Percentiles rank a stretch among this genome's conserved stretches.
These are phyloP conservation scores for Inga laurina DNA, from an alignment of 306 rosid species.

Conservation along the genomic window DNA sequence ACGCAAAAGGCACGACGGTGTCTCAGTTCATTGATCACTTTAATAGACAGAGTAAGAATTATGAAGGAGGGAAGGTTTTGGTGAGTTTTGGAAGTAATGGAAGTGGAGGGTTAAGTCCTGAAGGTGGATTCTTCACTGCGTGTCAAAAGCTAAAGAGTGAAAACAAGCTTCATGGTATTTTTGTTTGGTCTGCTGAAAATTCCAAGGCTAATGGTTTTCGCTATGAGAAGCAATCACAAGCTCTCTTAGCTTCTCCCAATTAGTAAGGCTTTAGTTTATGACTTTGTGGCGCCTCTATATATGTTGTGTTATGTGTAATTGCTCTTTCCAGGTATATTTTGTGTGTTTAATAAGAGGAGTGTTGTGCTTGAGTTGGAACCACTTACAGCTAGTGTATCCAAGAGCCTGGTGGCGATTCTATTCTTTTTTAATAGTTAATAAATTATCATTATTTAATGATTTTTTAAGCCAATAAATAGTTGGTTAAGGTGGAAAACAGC, in stretches of 20 bases:
- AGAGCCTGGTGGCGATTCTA: no score
- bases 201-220: constrained; percentile 59
- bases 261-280: not conserved
- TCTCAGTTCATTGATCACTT: constrained; percentile 56
- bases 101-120: constrained; percentile 56
- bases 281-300: not conserved
- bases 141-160: constrained; percentile 52
- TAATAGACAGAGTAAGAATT: constrained; percentile 59
- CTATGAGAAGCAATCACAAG: constrained; percentile 69
- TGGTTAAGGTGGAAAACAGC: no score
- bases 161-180: constrained; percentile 64
- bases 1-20: constrained; percentile 62
- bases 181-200: constrained; percentile 89
- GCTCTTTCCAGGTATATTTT: no score
- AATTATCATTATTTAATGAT: no score
- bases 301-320: no score
- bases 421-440: no score
- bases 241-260: constrained; percentile 35
- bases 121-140: constrained; percentile 64
- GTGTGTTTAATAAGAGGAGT: no score
- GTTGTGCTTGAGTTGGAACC: no score
- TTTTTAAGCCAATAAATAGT: no score
- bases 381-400: no score
- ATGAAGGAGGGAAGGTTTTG: constrained; percentile 65
- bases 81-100: constrained; percentile 68